These are phyloP conservation scores for Sporothrix humicola DNA, from an alignment of 2,329 filamentous ascomycete species.

Conservation along the genomic window DNA sequence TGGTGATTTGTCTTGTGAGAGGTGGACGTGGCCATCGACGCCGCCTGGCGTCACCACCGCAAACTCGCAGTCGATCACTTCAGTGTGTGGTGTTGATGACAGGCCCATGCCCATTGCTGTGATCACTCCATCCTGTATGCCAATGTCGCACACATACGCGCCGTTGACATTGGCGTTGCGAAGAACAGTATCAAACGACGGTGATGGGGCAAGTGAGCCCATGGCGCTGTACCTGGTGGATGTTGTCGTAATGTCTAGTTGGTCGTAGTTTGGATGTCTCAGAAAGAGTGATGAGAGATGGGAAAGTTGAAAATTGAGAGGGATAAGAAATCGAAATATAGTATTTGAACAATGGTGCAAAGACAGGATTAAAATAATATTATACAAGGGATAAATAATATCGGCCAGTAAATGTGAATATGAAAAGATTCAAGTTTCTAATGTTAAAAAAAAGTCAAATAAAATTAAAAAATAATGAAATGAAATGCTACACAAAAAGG, in stretches of 20 bases:
- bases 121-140: constrained; percentile 29
- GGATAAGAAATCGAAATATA: too few species aligned
- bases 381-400: too few species aligned
- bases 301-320: too few species aligned
- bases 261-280: too few species aligned
- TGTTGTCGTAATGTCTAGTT: not conserved
- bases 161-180: constrained; percentile 34
- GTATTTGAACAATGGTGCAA: too few species aligned
- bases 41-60: constrained; percentile 39
- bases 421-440: too few species aligned
- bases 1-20: constrained; percentile 44
- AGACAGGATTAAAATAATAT: too few species aligned
- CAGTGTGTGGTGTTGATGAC: not conserved
- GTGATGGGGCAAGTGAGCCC: not conserved
- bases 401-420: too few species aligned
- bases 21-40: constrained; percentile 48
- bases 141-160: constrained; percentile 31
- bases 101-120: constrained; percentile 21
- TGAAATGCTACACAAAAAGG: too few species aligned
- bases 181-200: constrained; percentile 20
- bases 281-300: too few species aligned
- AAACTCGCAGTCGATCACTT: constrained; percentile 31
- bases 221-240: not conserved
- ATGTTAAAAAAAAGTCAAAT: too few species aligned
- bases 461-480: too few species aligned